Base-by-base conservation (phyloP, 2,329 filamentous ascomycete species). In the Aspergillus sergii region DNA sequence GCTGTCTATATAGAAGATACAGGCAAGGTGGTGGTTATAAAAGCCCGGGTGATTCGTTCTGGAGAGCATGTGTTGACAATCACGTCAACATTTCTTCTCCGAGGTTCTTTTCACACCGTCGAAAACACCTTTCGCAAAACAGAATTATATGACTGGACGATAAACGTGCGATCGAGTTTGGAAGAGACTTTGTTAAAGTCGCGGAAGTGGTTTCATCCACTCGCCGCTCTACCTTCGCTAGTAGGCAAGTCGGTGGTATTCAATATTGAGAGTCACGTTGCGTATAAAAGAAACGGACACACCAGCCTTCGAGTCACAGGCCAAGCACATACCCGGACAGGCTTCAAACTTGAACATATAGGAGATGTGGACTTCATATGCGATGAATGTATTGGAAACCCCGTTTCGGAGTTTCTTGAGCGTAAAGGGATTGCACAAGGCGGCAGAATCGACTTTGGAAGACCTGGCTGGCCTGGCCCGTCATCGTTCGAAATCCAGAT, bases 401-500 rank as follows among this genome's bases (percentile, higher is more conserved):
- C 68, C 6, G 68, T 69, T 1, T 16, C 64, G 8, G 63, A 67
- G 4, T 69, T 68, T 36, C 46, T 69, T 7, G n/a, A 64, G n/a
- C 66, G 68, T 21, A 64, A 59, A 53, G 66, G 64, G 4, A 57
- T 23, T 7, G 23, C 46, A 2, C 23, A 45, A n/a, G 43, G 43
- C n/a, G n/a, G n/a, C 3, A 53, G 39, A 26, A 58, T 53, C 2
- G 36, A 51, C 10, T 60, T 69, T 14, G 36, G 55, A 1, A 60
- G 9, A 19, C 55, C 64, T 10, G 63, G 63, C 12, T 68, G 63
- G 66, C 9, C 41, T 4, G 59, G 63, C 9, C 61, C 34, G 16
- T 64, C 61, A 6, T 60, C 61, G 2, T 85, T 98, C 64, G 88
- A 90, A 66, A 85, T 97, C 48, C 93, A 92, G 74, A 94, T 94